Evolutionary conservation across 2,329 filamentous ascomycete genomes (phyloP).

Genomic region (Plectosphaerella plurivora): DNA sequence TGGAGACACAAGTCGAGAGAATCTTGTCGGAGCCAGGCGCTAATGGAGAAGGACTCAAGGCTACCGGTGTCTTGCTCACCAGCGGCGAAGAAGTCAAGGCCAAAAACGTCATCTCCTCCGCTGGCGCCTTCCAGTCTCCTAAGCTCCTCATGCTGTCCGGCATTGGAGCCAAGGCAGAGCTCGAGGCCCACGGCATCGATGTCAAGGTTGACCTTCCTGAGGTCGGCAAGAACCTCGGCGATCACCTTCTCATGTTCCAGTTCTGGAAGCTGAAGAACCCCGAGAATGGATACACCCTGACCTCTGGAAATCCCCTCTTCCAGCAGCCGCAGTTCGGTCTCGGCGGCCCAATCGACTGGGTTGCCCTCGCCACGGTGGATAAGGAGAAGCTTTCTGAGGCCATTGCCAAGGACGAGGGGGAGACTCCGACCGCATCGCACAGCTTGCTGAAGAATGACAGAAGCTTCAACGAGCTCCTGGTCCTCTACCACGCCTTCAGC

Average conservation of each 20-base stretch:
- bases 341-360: constrained; percentile 20
- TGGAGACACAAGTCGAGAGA: constrained; percentile 16
- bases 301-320: not conserved
- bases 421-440: constrained; percentile 11
- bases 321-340: not conserved
- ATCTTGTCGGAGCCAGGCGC: constrained; percentile 9
- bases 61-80: constrained; percentile 40
- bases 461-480: constrained; percentile 17
- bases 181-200: constrained; percentile 32
- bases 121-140: constrained; percentile 46
- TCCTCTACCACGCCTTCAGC: constrained; percentile 14
- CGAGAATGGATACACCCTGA: not conserved
- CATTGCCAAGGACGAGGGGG: constrained; percentile 39
- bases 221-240: constrained; percentile 47
- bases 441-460: constrained; percentile 23
- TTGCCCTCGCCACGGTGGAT: constrained; percentile 58
- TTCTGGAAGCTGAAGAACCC: no score
- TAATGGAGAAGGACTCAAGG: constrained; percentile 28
- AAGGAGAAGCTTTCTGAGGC: constrained; percentile 46
- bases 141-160: constrained; percentile 48
- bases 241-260: constrained; percentile 33
- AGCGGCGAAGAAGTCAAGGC: constrained; percentile 34
- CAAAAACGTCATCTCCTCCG: constrained; percentile 35
- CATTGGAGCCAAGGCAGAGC: constrained; percentile 40
- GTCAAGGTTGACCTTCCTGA: constrained; percentile 38